These are phyloP conservation scores for Epichloe bromicola DNA, from an alignment of 2,329 filamentous ascomycete species.

Conservation along the genomic window DNA sequence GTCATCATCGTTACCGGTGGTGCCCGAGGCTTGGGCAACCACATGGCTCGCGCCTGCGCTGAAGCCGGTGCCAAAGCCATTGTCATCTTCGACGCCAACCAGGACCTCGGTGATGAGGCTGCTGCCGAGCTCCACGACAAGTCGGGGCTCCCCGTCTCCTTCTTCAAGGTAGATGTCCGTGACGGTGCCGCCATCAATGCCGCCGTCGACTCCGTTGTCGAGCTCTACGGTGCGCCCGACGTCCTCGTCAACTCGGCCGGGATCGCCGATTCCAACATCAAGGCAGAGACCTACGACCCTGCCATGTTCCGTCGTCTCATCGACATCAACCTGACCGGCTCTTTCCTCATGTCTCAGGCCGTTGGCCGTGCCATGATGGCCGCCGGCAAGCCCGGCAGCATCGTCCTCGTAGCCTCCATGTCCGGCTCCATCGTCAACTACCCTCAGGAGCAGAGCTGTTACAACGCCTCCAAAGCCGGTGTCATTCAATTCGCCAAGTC, in stretches of 20 bases:
- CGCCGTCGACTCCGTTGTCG: constrained; percentile 52
- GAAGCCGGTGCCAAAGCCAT: constrained; percentile 64
- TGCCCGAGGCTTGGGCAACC: constrained; percentile 64
- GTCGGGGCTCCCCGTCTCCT: constrained; percentile 60
- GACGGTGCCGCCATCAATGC: constrained; percentile 57
- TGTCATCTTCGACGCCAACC: constrained; percentile 65
- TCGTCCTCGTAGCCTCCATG: constrained; percentile 70
- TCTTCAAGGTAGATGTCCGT: constrained; percentile 70
- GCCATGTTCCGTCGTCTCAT: constrained; percentile 68
- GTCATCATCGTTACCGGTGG: constrained; percentile 62
- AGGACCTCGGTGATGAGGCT: constrained; percentile 57
- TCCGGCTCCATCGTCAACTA: constrained; percentile 76
- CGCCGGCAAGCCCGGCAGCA: constrained; percentile 56
- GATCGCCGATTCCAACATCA: constrained; percentile 75
- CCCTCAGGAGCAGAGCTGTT: constrained; percentile 70
- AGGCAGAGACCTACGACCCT: constrained; percentile 63
- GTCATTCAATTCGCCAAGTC: constrained; percentile 70
- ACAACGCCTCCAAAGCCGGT: constrained; percentile 75
- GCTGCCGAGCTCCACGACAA: constrained; percentile 58
- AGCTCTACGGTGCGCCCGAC: constrained; percentile 56
- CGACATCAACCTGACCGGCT: constrained; percentile 71
- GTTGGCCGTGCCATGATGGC: constrained; percentile 61
- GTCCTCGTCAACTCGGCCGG: constrained; percentile 70
- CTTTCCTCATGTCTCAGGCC: constrained; percentile 65
- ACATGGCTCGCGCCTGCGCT: constrained; percentile 65